Evolutionary conservation across 345 rosid species (phyloP), one percentile per base, ranked within the genome.

Genomic region (Populus pruinosa): DNA sequence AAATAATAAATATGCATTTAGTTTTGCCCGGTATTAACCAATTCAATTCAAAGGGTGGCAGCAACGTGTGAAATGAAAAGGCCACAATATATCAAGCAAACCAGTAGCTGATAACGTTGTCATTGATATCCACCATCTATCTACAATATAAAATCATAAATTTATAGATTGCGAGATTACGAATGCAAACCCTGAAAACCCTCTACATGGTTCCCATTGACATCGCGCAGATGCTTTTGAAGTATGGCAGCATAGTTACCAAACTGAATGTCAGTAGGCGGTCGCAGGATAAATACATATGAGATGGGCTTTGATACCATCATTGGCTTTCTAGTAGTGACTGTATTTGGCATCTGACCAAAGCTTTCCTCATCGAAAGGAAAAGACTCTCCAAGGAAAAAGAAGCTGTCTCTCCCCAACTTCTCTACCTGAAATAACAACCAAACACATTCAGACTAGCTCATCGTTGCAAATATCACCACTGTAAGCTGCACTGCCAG

Each of bases 341-440:
- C 76, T 6, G 31, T 70, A 68, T 87, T 88, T 20, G 82, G 21
- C 80, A 93, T 70, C 80, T 85, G 81, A 71, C 98, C 97, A 20
- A 90, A 95, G 80, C 87, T 87, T 73, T 56, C 70, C 80, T 90
- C 90, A 43, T 91, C 90, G 44, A 87, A 92, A 21, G 86, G 91
- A 79, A 93, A 93, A 13, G 98, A 95, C 77, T 85, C 78, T 0
- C 84, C 68, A 31, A 91, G 94, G 86, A 90, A 90, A 87, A 95
- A 95, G 91, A 95, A 94, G 84, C 96, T 67, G 2, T 90, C 92
- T 81, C 92, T 89, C 9, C 84, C 98, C 82, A 91, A 29, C 83
- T 85, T 90, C 83, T 94, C 98, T 70, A 90, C 97, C 98, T 91
- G 87, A 69, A 76, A 78, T 53, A 73, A 65, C 16, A 53, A n/a